phyloP scores from a whole-genome alignment of 2,329 filamentous ascomycete species.

The Fusarium sp. region DNA sequence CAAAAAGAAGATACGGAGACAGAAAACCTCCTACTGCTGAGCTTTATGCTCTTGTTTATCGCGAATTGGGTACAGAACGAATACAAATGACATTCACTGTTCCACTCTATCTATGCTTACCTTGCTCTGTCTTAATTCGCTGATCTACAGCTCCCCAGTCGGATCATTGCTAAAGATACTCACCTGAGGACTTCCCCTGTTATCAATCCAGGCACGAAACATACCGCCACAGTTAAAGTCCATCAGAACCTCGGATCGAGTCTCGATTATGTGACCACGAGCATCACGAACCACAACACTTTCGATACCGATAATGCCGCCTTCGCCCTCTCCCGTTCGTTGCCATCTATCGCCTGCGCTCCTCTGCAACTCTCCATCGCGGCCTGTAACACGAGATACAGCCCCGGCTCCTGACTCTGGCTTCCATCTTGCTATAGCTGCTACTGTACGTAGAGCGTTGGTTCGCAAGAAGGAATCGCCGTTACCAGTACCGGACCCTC shows the following conservation, averaged over 20 bases:
- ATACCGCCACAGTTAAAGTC: constrained; percentile 91
- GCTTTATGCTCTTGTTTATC: constrained; percentile 28
- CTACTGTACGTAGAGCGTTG: constrained; percentile 77
- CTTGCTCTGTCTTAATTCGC: not conserved
- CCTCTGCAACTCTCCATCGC: constrained; percentile 76
- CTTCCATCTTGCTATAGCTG: constrained; percentile 77
- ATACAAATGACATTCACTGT: constrained; percentile 45
- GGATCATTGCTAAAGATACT: constrained; percentile 55
- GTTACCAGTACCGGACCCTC: constrained; percentile 84
- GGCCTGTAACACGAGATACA: constrained; percentile 74
- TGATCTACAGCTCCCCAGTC: constrained; percentile 37
- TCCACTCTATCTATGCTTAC: constrained; percentile 15
- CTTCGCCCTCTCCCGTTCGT: constrained; percentile 81
- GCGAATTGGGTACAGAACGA: constrained; percentile 40
- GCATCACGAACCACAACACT: constrained; percentile 61
- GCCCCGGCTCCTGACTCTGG: constrained; percentile 66
- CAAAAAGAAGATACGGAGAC: constrained; percentile 19
- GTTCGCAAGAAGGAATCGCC: constrained; percentile 87
- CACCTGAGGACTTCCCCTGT: constrained; percentile 67
- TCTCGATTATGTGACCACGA: constrained; percentile 57
- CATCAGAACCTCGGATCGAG: constrained; percentile 69
- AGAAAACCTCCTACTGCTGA: constrained; percentile 21
- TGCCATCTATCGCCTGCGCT: constrained; percentile 81
- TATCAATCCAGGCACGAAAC: constrained; percentile 83
- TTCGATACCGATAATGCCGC: constrained; percentile 88